phyloP scores from a whole-genome alignment of 257 asterid genomes.

The Nemophila menziesii region DNA sequence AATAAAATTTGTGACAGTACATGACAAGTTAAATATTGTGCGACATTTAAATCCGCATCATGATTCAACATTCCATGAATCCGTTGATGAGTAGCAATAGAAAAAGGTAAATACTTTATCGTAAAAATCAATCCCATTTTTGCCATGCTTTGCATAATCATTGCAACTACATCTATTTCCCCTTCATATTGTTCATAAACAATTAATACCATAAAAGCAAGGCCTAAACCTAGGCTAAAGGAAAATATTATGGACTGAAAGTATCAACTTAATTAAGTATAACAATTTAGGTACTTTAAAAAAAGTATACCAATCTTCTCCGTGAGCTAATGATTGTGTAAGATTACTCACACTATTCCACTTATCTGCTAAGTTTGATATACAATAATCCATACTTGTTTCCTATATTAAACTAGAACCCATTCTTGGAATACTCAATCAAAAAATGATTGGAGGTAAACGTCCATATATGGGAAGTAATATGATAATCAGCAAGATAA shows the following conservation, averaged over 20 bases:
- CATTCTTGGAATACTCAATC: conserved; percentile 44
- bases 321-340: conserved; percentile 51
- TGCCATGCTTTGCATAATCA: conserved; percentile 8
- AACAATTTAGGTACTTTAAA: conserved; percentile 45
- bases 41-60: not conserved
- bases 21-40: not conserved
- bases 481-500: conserved; percentile 47
- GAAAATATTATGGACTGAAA: conserved; percentile 35
- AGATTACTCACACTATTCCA: conserved; percentile 50
- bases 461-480: conserved; percentile 45
- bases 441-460: conserved; percentile 42
- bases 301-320: conserved; percentile 76
- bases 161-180: conserved; percentile 39
- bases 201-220: conserved; percentile 54
- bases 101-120: conserved; percentile 12
- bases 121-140: conserved; percentile 6
- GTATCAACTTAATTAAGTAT: conserved; percentile 47
- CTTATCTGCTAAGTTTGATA: conserved; percentile 35
- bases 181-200: conserved; percentile 82
- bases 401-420: conserved; percentile 69
- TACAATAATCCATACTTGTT: conserved; percentile 39
- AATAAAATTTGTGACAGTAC: too few species aligned
- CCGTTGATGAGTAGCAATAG: conserved; percentile 7
- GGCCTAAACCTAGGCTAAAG: conserved; percentile 56
- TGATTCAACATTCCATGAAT: conserved; percentile 5